A percentile compares a stretch with the other conserved stretches of the same genome.
Evolutionary conservation across 2,329 filamentous ascomycete genomes (phyloP).

Genomic region (Stachybotrys chlorohalonatus): DNA sequence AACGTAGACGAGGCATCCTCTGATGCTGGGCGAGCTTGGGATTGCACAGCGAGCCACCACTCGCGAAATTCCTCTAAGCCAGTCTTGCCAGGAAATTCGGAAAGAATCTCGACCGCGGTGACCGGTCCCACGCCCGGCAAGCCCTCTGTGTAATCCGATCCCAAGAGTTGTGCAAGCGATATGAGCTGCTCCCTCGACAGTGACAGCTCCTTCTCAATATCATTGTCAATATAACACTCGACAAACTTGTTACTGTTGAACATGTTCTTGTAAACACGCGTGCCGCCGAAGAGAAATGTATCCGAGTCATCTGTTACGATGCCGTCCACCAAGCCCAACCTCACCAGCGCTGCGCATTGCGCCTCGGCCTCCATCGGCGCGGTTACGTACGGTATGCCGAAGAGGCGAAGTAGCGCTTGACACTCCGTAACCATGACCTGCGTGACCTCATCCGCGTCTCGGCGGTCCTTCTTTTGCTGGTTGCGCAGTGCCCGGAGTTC

Average conservation of each 20-base stretch:
- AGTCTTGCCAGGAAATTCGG: conserved; percentile 63
- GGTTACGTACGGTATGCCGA: conserved; percentile 92
- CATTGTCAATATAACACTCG: conserved; percentile 80
- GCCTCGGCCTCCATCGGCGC: conserved; percentile 99
- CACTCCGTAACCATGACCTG: conserved; percentile 95
- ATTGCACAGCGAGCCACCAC: conserved; percentile 81
- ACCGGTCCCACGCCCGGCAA: conserved; percentile 87
- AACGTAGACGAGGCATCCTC: conserved; percentile 55
- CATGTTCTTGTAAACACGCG: conserved; percentile 98
- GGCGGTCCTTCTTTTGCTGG: conserved; percentile 94
- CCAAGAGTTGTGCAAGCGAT: conserved; percentile 79
- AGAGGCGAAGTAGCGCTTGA: conserved; percentile 79
- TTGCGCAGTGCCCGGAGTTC: conserved; percentile 78
- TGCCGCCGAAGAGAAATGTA: conserved; percentile 93
- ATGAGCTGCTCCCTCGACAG: conserved; percentile 84
- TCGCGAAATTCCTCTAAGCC: conserved; percentile 67
- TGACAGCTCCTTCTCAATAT: conserved; percentile 83
- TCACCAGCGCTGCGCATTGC: conserved; percentile 87
- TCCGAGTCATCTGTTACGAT: conserved; percentile 98
- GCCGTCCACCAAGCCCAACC: conserved; percentile 81
- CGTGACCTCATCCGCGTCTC: conserved; percentile 94
- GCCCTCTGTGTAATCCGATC: conserved; percentile 92
- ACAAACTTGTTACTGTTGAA: conserved; percentile 98
- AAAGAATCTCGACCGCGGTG: conserved; percentile 86
- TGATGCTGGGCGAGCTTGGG: conserved; percentile 52